Conservation (phyloP, 2,329 filamentous ascomycete species). For the Phyllosticta citrichinensis region DNA sequence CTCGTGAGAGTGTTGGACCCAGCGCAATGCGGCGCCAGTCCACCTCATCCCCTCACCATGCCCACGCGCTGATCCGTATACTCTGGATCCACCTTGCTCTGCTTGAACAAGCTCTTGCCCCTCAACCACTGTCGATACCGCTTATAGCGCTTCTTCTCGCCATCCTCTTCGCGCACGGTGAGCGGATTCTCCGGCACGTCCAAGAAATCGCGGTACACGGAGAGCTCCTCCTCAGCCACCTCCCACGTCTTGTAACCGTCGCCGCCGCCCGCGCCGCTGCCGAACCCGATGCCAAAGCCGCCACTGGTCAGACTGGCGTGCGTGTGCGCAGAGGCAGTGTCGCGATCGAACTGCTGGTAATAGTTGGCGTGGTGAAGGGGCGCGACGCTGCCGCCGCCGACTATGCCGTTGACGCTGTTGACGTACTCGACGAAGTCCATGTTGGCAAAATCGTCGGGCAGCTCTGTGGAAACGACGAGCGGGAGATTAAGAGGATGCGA, state of each 20-base stretch:
- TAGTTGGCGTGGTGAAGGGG: neutral
- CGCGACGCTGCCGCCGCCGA: conserved; percentile 29
- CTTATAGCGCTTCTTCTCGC: conserved; percentile 89
- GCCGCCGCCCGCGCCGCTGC: conserved; percentile 42
- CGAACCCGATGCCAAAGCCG: neutral
- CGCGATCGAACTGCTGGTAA: neutral
- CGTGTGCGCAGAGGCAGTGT: neutral
- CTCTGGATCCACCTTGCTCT: conserved; percentile 49
- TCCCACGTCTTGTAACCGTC: conserved; percentile 36
- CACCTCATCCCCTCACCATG: neutral
- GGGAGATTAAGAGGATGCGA: conserved; percentile 82
- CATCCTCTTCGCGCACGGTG: conserved; percentile 79
- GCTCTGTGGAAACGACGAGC: conserved; percentile 63
- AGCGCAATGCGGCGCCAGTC: too few species aligned
- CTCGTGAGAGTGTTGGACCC: too few species aligned
- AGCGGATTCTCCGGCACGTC: conserved; percentile 71
- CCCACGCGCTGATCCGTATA: conserved; percentile 16
- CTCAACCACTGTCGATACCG: conserved; percentile 90
- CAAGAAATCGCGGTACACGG: conserved; percentile 68
- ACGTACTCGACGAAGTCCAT: conserved; percentile 74
- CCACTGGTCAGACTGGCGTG: neutral
- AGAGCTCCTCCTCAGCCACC: conserved; percentile 54
- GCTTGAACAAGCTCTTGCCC: conserved; percentile 94
- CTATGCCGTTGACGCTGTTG: conserved; percentile 54
- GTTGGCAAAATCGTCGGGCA: conserved; percentile 44